A percentile compares a stretch with the other conserved stretches of the same genome.
Evolutionary conservation across 2,329 filamentous ascomycete species (phyloP).

Genomic region (Neophaeococcomyces mojaviensis): DNA sequence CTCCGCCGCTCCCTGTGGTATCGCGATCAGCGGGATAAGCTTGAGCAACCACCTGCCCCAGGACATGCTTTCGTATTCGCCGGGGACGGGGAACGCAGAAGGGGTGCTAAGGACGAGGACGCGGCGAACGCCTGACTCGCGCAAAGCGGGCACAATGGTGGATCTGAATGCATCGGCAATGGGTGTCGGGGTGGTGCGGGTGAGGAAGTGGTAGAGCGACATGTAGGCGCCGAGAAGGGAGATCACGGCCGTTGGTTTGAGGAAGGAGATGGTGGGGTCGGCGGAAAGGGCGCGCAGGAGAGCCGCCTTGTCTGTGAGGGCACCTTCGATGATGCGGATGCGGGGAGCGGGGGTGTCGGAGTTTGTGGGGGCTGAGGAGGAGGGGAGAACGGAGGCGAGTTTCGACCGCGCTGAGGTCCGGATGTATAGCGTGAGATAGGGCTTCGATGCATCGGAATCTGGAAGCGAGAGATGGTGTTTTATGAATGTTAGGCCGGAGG

Average conservation of each 20-base stretch:
- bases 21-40: slow-evolving; percentile 9
- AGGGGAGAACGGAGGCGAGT: slow-evolving; percentile 2
- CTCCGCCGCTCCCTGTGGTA: slow-evolving; percentile 14
- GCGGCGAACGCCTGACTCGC: slow-evolving; percentile 6
- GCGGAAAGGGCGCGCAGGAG: slow-evolving; percentile 9
- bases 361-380: neutral
- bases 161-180: slow-evolving; percentile 13
- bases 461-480: slow-evolving; percentile 2
- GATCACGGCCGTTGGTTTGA: slow-evolving; percentile 10
- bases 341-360: neutral
- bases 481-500: slow-evolving; percentile 10
- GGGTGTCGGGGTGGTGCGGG: slow-evolving; percentile 11
- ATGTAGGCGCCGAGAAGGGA: slow-evolving; percentile 14
- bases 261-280: slow-evolving; percentile 7
- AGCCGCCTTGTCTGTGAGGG: slow-evolving; percentile 6
- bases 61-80: slow-evolving; percentile 7
- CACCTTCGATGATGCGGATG: slow-evolving; percentile 13
- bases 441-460: neutral
- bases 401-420: slow-evolving; percentile 5
- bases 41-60: slow-evolving; percentile 14
- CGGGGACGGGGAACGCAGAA: slow-evolving; percentile 2
- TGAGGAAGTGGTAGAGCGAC: slow-evolving; percentile 9
- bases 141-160: slow-evolving; percentile 13
- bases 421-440: slow-evolving; percentile 11
- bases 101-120: slow-evolving; percentile 14